phyloP scores from a whole-genome alignment of 495 filamentous ascomycete genomes.

The Parathielavia hyrcaniae region DNA sequence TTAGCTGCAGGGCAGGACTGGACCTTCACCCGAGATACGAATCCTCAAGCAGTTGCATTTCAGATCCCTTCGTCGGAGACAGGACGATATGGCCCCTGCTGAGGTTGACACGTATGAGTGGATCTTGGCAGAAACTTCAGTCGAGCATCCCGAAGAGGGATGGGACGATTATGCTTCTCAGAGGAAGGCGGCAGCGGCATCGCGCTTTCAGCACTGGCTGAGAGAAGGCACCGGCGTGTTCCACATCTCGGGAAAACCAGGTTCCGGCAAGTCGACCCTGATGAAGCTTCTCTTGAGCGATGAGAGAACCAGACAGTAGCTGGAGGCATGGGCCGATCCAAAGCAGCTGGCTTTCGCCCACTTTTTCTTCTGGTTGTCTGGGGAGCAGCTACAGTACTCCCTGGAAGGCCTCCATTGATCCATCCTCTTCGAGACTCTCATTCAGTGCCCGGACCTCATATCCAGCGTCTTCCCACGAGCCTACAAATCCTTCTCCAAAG shows the following conservation, averaged over 20 bases:
- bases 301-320: not conserved
- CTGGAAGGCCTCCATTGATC: slow-evolving; percentile 38
- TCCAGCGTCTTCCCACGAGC: slow-evolving; percentile 16
- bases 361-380: slow-evolving; percentile 15
- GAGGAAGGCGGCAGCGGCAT: no score
- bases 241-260: slow-evolving; percentile 18
- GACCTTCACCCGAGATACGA: no score
- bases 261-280: slow-evolving; percentile 20
- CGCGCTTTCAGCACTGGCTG: not conserved
- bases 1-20: no score
- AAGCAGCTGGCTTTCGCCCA: slow-evolving; percentile 13
- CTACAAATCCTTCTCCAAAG: not conserved
- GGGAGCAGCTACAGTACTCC: slow-evolving; percentile 32
- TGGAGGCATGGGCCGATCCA: not conserved
- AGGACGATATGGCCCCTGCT: no score
- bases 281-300: slow-evolving; percentile 14
- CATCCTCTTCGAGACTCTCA: slow-evolving; percentile 38
- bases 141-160: no score
- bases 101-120: no score
- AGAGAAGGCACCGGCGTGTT: slow-evolving; percentile 9
- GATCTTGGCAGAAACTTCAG: no score
- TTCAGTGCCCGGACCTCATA: slow-evolving; percentile 31
- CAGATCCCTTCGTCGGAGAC: no score
- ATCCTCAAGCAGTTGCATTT: no score
- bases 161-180: no score